A percentile compares a stretch with the other conserved stretches of the same genome.
These are phyloP conservation scores for Geosmithia putterillii DNA, from an alignment of 2,329 filamentous ascomycete genomes.

Conservation along the genomic window DNA sequence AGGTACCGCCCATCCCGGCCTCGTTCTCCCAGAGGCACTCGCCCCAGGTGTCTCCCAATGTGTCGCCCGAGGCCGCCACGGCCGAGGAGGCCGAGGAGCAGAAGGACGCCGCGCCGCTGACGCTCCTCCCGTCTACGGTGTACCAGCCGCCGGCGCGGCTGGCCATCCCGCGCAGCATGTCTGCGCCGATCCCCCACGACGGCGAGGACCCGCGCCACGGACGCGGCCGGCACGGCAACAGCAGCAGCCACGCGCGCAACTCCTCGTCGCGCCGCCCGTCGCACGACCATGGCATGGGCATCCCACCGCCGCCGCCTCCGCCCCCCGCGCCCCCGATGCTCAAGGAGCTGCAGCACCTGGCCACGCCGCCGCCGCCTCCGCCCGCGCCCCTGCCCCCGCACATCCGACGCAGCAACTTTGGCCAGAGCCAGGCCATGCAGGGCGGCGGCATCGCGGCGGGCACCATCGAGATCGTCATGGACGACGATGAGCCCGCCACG, in stretches of 20 bases:
- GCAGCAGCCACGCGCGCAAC: slow-evolving; percentile 23
- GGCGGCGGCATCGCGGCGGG: slow-evolving; percentile 39
- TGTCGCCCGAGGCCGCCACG: slow-evolving; percentile 7
- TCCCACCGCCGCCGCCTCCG: slow-evolving; percentile 35
- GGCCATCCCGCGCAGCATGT: slow-evolving; percentile 48
- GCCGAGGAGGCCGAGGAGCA: slow-evolving; percentile 4
- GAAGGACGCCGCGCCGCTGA: slow-evolving; percentile 22
- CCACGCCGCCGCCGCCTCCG: slow-evolving; percentile 47
- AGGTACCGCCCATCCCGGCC: slow-evolving; percentile 40
- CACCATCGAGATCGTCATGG: slow-evolving; percentile 56
- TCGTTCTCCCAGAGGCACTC: slow-evolving; percentile 31
- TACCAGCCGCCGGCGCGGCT: slow-evolving; percentile 41
- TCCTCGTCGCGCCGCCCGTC: slow-evolving; percentile 33
- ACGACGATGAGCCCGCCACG: slow-evolving; percentile 35
- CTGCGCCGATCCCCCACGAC: slow-evolving; percentile 36
- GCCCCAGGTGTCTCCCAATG: slow-evolving; percentile 20
- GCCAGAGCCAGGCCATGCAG: slow-evolving; percentile 23
- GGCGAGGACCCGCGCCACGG: slow-evolving; percentile 30
- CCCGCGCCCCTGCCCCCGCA: slow-evolving; percentile 41
- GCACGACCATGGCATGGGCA: slow-evolving; percentile 7
- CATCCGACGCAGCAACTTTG: slow-evolving; percentile 21
- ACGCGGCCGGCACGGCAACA: slow-evolving; percentile 35
- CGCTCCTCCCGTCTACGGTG: slow-evolving; percentile 45
- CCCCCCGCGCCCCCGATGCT: slow-evolving; percentile 38
- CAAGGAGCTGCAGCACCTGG: slow-evolving; percentile 51